Base-by-base conservation (phyloP, 345 rosid genomes). In the Eucalyptus rudis region DNA sequence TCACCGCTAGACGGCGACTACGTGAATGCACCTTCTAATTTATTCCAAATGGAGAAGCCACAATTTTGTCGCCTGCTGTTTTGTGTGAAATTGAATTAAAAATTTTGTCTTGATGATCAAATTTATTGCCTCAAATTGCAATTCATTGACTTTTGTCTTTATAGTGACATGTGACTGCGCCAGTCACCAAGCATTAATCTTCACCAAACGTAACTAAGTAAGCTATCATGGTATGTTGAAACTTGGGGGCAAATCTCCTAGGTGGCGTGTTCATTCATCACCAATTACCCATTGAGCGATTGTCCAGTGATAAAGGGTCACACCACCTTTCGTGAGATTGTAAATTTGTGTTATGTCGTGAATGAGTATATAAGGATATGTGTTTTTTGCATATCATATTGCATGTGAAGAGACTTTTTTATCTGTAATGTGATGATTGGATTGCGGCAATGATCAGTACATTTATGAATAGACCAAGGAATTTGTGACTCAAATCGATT, bases 371-470 rank as follows among this genome's bases (percentile, higher is more conserved):
- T 56, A 56, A 24, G 3, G 12, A 3, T 4, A 22, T 10, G 27
- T 56, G 29, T 24, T 56, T 56, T 56, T 1, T 56, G 12, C 5
- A 24, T 56, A 9, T 56, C 62, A 9, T 56, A 56, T 22, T 10
- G 3, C 3, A 2, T 56, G 62, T 56, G 62, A 24, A 56, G 29
- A 56, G 62, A 56, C 29, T 56, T 24, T 20, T 8, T 56, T 1
- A 56, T 56, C 0, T 56, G 2, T 62, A 29, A 13, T 27, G 3
- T 27, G 8, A 12, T 13, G 31, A 62, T 62, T 6, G 17, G 16
- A 29, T 29, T 62, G 33, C 4, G 0, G 33, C 3, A 1, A 56
- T 62, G 68, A 27, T 12, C 0, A 3, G 33, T 59, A 25, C 29
- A 24, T 25, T 10, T 24, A 24, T 24, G 6, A 4, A 56, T 24